A percentile compares a stretch with the other conserved stretches of the same genome.
phyloP scores from a whole-genome alignment of 176 grass and related monocot genomes.

The Phragmites australis region DNA sequence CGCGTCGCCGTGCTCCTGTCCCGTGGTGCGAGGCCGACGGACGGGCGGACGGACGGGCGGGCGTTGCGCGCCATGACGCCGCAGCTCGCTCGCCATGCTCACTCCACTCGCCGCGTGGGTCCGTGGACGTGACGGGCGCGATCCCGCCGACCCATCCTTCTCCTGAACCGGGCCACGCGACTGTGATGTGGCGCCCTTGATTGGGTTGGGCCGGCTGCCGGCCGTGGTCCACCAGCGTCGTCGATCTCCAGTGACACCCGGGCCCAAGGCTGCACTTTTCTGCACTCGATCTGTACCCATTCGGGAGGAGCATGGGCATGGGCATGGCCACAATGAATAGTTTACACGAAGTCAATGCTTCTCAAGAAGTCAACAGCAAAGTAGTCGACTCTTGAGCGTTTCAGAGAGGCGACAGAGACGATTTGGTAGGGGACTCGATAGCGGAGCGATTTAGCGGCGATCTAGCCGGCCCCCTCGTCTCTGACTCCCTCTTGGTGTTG shows the following conservation, averaged over 20 bases:
- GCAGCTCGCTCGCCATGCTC: background rate
- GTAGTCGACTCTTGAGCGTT: too few species aligned
- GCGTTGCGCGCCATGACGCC: background rate
- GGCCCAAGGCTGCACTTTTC: too few species aligned
- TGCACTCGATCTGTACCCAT: too few species aligned
- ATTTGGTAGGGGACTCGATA: too few species aligned
- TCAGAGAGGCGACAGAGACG: too few species aligned
- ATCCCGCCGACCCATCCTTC: too few species aligned
- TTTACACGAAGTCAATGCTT: too few species aligned
- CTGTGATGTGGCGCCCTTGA: background rate
- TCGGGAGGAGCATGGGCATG: background rate
- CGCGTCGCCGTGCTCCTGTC: background rate
- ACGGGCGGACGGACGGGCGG: background rate
- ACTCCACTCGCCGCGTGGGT: background rate
- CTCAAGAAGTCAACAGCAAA: background rate
- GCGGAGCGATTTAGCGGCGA: too few species aligned
- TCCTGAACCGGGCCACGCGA: background rate
- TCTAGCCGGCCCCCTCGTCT: too few species aligned
- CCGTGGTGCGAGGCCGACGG: constrained; percentile 28
- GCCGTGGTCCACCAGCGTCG: background rate
- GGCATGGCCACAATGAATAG: background rate
- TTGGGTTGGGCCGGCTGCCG: background rate
- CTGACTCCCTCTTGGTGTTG: too few species aligned
- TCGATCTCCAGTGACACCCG: background rate
- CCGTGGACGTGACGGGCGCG: too few species aligned